phyloP scores from a whole-genome alignment of 2,329 filamentous ascomycete species.

The Fusarium sarcochroum region DNA sequence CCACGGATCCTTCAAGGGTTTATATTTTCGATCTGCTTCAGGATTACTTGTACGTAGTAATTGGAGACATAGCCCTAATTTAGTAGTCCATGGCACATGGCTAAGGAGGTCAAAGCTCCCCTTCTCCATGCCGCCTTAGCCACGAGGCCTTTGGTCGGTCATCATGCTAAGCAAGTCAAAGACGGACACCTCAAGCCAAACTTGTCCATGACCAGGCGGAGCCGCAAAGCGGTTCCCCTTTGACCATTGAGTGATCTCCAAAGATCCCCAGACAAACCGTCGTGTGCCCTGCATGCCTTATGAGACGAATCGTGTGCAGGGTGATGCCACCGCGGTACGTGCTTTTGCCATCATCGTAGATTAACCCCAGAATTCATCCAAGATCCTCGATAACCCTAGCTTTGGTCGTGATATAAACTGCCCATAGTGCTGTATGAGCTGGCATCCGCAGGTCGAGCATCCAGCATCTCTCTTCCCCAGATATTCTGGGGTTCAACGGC shows the following conservation, averaged over 20 bases:
- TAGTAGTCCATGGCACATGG: constrained; percentile 14
- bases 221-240: constrained; percentile 39
- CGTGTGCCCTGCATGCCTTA: constrained; percentile 33
- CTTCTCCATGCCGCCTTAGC: constrained; percentile 11
- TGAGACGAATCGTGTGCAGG: constrained; percentile 34
- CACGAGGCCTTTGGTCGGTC: constrained; percentile 6
- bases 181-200: background rate
- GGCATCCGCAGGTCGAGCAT: background rate
- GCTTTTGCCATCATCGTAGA: constrained; percentile 27
- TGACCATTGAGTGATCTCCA: constrained; percentile 16
- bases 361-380: constrained; percentile 24
- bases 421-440: constrained; percentile 5
- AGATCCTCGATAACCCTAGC: constrained; percentile 29
- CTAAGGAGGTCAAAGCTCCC: constrained; percentile 15
- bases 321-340: constrained; percentile 38
- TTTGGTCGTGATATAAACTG: constrained; percentile 22
- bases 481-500: constrained; percentile 1
- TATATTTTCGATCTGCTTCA: constrained; percentile 5
- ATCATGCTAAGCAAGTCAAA: constrained; percentile 3
- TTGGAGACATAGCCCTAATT: constrained; percentile 1
- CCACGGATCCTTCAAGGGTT: constrained; percentile 3
- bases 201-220: constrained; percentile 32
- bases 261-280: constrained; percentile 9
- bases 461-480: constrained; percentile 7
- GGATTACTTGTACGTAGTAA: background rate